A percentile compares a stretch with the other conserved stretches of the same genome.
These are phyloP conservation scores for Colletotrichum brevisporum DNA, from an alignment of 2,329 filamentous ascomycete species.

Conservation along the genomic window DNA sequence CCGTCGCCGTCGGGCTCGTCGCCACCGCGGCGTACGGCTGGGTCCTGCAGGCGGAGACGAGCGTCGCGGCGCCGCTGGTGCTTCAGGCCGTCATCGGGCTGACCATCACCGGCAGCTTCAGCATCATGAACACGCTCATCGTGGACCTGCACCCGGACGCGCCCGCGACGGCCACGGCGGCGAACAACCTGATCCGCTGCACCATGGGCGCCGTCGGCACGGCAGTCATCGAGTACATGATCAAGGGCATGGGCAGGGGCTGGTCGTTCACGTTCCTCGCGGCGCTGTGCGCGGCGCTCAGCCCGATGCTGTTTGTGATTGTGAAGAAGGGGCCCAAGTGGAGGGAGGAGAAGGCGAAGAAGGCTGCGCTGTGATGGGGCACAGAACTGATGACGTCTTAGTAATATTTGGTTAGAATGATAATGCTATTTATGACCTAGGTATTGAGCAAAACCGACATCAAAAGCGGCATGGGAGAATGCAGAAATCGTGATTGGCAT, in stretches of 20 bases:
- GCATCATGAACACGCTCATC: slow-evolving; percentile 73
- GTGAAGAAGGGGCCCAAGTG: slow-evolving; percentile 63
- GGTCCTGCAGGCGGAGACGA: slow-evolving; percentile 65
- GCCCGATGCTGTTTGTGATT: slow-evolving; percentile 65
- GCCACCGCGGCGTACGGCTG: slow-evolving; percentile 71
- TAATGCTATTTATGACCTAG: slow-evolving; percentile 4
- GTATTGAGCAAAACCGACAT: no score
- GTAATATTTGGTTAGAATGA: neutral
- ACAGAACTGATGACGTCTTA: neutral
- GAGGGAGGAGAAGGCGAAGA: slow-evolving; percentile 63
- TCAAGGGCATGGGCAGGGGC: slow-evolving; percentile 69
- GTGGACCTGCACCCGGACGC: slow-evolving; percentile 74
- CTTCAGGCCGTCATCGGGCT: slow-evolving; percentile 71
- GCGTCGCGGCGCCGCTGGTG: slow-evolving; percentile 68
- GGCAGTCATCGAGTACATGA: slow-evolving; percentile 72
- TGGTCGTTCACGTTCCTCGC: slow-evolving; percentile 75
- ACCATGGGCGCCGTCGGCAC: slow-evolving; percentile 71
- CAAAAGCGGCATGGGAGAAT: no score
- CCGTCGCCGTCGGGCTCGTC: slow-evolving; percentile 67
- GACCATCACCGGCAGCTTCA: slow-evolving; percentile 73
- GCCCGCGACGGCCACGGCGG: slow-evolving; percentile 74
- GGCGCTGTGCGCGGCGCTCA: slow-evolving; percentile 62
- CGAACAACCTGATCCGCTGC: slow-evolving; percentile 76
- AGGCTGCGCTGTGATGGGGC: slow-evolving; percentile 10
- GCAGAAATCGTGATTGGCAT: no score